Evolutionary conservation across 257 asterid genomes (phyloP), one percentile per base, ranked within the genome.

Genomic region (Rehmannia glutinosa): DNA sequence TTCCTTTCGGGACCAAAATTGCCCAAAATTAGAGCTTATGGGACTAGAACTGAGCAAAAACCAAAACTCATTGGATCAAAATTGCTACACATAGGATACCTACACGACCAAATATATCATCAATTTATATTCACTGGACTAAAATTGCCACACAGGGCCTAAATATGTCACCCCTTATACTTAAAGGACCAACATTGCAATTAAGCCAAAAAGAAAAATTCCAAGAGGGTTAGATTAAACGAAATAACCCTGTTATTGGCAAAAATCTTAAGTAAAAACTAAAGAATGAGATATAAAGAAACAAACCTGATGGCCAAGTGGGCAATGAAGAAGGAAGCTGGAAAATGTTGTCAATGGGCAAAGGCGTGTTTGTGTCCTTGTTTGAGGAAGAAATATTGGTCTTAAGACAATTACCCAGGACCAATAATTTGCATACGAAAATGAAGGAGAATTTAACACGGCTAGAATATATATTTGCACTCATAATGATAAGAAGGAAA

Each of bases 311-410:
- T 8, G 91, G 86, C 86, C 88, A 87, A 38, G 82, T 25, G 25
- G 95, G 89, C 67, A 81, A 73, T 21, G 92, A 78, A 17, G 90
- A 73, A 25, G 98, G 91, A 21, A 89, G 75, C 69, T 73, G 80
- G 95, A 89, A 89, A 64, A 47, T 11, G 76, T 86, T 60, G 72
- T 85, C 89, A 49, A 89, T 75, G 21, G 98, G 95, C 71, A 80
- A 63, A 72, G 81, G 5, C 56, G 16, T 12, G 2, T 70, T 9
- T 8, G 73, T 36, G 7, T 13, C 42, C 42, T 36, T 13, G 7
- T 10, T 36, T 3, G 13, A 41, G 16, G 3, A 5, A 0, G 47
- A 9, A 12, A 3, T 13, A 9, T 41, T 42, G 6, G 49, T 5
- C 16, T n/a, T 15, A 4, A 15, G 62, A 53, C 70, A 61, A 66